A percentile compares a stretch with the other conserved stretches of the same genome.
Conservation (phyloP, 768 basidiomycete genomes). For the Trametes cinnabarina region DNA sequence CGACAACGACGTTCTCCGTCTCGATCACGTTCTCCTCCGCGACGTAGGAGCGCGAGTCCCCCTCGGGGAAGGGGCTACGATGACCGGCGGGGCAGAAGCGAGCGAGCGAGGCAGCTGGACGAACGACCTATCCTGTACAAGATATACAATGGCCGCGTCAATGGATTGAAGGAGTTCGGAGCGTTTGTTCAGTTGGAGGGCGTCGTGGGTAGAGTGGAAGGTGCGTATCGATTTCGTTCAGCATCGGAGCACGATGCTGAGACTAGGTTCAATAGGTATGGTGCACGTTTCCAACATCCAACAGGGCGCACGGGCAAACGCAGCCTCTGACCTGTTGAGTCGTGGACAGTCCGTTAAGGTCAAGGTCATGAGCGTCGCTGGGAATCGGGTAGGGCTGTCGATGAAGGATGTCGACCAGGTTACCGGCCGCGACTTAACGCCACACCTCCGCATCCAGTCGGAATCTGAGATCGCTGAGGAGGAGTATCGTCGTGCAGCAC, state of each 20-base stretch:
- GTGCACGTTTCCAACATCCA: constrained; percentile 95
- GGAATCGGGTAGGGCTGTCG: constrained; percentile 77
- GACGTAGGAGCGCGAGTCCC: constrained; percentile 56
- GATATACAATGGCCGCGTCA: constrained; percentile 86
- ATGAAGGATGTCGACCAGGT: constrained; percentile 98
- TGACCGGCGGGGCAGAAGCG: constrained; percentile 37
- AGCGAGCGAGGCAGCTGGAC: constrained; percentile 53
- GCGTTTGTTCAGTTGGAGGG: constrained; percentile 93
- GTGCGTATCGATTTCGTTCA: constrained; percentile 42
- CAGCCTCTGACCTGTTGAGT: constrained; percentile 82
- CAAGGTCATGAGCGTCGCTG: constrained; percentile 93
- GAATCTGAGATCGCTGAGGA: constrained; percentile 88
- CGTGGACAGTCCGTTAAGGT: constrained; percentile 88
- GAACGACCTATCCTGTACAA: constrained; percentile 89
- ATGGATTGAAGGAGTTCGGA: constrained; percentile 91
- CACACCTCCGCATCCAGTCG: constrained; percentile 91
- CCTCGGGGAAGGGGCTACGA: constrained; percentile 51
- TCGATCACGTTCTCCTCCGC: constrained; percentile 40
- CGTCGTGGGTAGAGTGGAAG: constrained; percentile 81
- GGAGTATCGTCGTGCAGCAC: constrained; percentile 60
- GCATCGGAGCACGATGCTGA: no score
- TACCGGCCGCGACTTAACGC: constrained; percentile 88
- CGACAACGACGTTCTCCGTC: constrained; percentile 56
- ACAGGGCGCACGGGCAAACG: constrained; percentile 77
- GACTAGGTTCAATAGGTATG: constrained; percentile 60